Evolutionary conservation across 108 stramenopile genomes (phyloP).

Genomic region (Skeletonema menzelii): DNA sequence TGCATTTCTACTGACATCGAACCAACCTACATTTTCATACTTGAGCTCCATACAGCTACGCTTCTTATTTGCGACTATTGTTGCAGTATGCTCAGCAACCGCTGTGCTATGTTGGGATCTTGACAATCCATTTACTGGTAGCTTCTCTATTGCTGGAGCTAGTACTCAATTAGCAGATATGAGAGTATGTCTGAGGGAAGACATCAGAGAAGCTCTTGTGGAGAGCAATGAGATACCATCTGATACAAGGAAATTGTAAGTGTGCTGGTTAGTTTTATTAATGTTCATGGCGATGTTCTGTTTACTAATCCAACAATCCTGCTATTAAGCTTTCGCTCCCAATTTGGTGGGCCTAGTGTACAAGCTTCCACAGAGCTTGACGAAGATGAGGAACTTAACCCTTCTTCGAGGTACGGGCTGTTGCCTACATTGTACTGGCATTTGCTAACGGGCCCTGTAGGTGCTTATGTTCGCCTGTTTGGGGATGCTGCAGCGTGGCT

Average conservation of each 20-base stretch:
- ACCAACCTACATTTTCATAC: conserved; percentile 28
- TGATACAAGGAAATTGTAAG: not conserved
- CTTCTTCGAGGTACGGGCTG: not conserved
- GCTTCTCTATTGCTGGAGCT: conserved; percentile 27
- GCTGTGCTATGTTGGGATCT: conserved; percentile 34
- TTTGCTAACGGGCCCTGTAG: conserved; percentile 23
- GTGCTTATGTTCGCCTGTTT: conserved; percentile 11
- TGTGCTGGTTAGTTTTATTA: not conserved
- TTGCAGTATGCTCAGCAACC: conserved; percentile 34
- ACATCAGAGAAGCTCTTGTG: conserved; percentile 9
- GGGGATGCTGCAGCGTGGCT: conserved; percentile 32
- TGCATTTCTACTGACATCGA: conserved; percentile 35
- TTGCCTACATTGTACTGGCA: conserved; percentile 39
- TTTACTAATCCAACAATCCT: not conserved
- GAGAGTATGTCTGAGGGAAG: not conserved
- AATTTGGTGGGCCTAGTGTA: not conserved
- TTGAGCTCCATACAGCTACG: conserved; percentile 38
- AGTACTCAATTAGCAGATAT: conserved; percentile 32
- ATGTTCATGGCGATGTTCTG: not conserved
- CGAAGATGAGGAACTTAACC: not conserved
- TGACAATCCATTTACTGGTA: conserved; percentile 33
- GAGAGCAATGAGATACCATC: conserved; percentile 31
- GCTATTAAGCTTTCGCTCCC: not conserved
- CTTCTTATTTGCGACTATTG: conserved; percentile 24
- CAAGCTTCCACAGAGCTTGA: not conserved